Evolutionary conservation across 257 asterid species (phyloP).

Genomic region (Gynochthodes officinalis): DNA sequence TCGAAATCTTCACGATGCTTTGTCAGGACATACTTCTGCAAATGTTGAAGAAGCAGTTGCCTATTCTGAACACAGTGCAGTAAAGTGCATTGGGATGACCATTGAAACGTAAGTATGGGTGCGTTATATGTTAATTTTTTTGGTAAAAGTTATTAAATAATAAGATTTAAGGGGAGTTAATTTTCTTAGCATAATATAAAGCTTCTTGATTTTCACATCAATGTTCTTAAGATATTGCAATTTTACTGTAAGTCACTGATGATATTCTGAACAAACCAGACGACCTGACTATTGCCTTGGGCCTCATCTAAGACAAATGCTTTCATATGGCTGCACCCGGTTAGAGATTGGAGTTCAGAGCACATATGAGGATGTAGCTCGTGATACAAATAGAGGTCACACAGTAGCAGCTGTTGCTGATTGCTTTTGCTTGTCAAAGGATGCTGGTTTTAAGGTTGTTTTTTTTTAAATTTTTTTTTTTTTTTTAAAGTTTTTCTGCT

Average conservation of each 20-base stretch:
- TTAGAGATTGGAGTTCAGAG: constrained; percentile 99
- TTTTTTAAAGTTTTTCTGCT: background rate
- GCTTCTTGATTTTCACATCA: background rate
- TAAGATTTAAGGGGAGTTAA: background rate
- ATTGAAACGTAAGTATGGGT: constrained; percentile 79
- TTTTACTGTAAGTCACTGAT: constrained; percentile 19
- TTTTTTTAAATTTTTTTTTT: background rate
- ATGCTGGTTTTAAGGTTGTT: constrained; percentile 95
- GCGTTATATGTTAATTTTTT: background rate
- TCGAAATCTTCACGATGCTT: constrained; percentile 95
- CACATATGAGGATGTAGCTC: constrained; percentile 98
- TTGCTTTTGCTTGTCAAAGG: constrained; percentile 98
- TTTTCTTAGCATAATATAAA: background rate
- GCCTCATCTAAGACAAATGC: constrained; percentile 99
- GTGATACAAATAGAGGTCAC: constrained; percentile 98
- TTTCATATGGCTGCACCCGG: constrained; percentile 89
- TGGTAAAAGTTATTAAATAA: background rate
- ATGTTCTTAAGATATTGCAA: background rate
- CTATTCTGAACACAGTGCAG: constrained; percentile 90
- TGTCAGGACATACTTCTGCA: constrained; percentile 95
- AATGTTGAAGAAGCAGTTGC: constrained; percentile 97
- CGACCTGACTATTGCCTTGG: constrained; percentile 99
- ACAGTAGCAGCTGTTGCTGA: constrained; percentile 99
- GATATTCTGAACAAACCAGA: constrained; percentile 38
- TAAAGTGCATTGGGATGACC: constrained; percentile 98